phyloP scores from a whole-genome alignment of 176 grass and related monocot species.

The Zoysia pacifica region DNA sequence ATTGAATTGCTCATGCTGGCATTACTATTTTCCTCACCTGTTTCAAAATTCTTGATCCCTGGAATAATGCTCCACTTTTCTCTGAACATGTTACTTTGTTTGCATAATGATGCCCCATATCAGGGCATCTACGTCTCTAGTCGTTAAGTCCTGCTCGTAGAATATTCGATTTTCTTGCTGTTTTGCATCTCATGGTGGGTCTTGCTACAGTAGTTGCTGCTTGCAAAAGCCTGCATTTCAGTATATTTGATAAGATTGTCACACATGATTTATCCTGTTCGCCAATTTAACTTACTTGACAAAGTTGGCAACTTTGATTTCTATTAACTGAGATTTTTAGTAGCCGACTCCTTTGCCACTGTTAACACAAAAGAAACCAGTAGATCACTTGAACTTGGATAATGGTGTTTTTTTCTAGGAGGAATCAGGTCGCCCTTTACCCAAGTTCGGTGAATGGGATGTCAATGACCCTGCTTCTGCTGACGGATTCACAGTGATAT shows the following conservation, averaged over 20 bases:
- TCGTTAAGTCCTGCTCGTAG: not conserved
- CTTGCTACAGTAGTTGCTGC: conserved; percentile 4
- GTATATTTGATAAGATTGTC: not conserved
- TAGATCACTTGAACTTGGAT: conserved; percentile 2
- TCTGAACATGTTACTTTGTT: not conserved
- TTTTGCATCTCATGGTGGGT: not conserved
- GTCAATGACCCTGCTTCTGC: conserved; percentile 85
- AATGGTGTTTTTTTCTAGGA: conserved; percentile 51
- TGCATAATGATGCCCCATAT: not conserved
- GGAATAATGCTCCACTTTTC: not conserved
- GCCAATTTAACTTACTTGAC: not conserved
- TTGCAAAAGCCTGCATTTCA: conserved; percentile 14
- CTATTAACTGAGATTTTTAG: not conserved
- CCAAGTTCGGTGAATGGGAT: conserved; percentile 93
- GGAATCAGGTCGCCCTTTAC: conserved; percentile 74
- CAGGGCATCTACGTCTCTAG: not conserved
- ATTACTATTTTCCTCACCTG: not conserved
- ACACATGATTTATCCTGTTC: not conserved
- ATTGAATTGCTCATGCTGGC: not conserved
- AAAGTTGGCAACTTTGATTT: not conserved
- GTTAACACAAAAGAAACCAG: not conserved
- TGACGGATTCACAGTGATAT: conserved; percentile 87
- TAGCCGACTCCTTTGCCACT: not conserved
- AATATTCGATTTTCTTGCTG: not conserved
- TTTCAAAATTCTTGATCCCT: not conserved